phyloP scores from a whole-genome alignment of 75 land plant genomes.

The Isoetes taiwanensis region DNA sequence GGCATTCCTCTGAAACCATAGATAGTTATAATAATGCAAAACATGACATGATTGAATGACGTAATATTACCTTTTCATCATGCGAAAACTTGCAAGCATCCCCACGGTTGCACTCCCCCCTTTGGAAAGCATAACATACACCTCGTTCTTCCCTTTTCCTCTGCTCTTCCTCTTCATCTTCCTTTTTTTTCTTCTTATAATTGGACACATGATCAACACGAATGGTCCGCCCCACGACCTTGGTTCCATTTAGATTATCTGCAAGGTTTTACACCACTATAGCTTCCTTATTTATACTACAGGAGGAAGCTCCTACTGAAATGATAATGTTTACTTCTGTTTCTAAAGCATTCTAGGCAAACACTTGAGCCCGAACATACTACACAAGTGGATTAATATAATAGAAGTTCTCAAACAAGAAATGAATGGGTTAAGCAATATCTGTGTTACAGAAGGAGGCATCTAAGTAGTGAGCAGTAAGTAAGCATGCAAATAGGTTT shows the following conservation, averaged over 20 bases:
- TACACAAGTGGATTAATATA: no score
- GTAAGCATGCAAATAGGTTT: no score
- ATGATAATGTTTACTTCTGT: no score
- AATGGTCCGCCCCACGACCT: constrained; percentile 51
- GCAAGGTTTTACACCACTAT: no score
- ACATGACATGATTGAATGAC: background rate
- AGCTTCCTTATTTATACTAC: no score
- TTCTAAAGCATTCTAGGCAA: no score
- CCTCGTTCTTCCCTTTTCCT: constrained; percentile 79
- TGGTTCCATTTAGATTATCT: constrained; percentile 96
- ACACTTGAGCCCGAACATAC: no score
- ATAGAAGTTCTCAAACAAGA: no score
- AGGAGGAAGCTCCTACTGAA: no score
- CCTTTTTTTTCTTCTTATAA: constrained; percentile 82
- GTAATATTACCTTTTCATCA: constrained; percentile 54
- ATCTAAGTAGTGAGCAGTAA: no score
- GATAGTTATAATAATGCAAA: background rate
- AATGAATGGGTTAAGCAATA: no score
- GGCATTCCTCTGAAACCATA: constrained; percentile 47
- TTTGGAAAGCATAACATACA: constrained; percentile 78
- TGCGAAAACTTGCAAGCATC: constrained; percentile 87
- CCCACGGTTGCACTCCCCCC: constrained; percentile 86
- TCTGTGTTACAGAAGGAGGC: no score
- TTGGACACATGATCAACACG: constrained; percentile 88
- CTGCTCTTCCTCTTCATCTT: constrained; percentile 68